phyloP scores from a whole-genome alignment of 1,284 basidiomycete genomes.

The Cryptococcus maquisensis region DNA sequence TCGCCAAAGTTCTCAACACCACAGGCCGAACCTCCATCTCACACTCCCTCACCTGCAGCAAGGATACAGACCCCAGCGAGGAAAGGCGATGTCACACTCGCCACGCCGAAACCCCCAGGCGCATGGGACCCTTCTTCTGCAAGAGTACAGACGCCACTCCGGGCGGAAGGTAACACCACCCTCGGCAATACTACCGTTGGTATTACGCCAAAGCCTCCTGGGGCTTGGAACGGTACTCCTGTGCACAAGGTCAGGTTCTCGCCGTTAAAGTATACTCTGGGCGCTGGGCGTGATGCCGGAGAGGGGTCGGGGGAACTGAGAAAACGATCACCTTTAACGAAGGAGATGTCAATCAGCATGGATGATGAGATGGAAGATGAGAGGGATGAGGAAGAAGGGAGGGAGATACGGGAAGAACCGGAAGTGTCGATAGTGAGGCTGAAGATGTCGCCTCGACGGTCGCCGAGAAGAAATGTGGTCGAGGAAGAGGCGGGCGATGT shows the following conservation, averaged over 20 bases:
- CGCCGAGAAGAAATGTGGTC: not conserved
- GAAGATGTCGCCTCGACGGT: slow-evolving; percentile 15
- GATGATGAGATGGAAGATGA: not conserved
- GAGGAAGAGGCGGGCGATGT: slow-evolving; percentile 4
- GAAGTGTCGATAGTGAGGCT: slow-evolving; percentile 28
- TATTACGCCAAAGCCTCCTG: slow-evolving; percentile 23
- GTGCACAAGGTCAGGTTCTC: not conserved
- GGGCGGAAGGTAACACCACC: not conserved
- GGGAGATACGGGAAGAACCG: not conserved
- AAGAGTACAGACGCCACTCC: not conserved
- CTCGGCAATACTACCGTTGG: not conserved
- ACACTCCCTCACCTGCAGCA: not conserved
- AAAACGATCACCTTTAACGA: not conserved
- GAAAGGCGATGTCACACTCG: slow-evolving; percentile 1
- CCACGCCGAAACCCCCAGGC: not conserved
- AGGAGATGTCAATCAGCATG: not conserved
- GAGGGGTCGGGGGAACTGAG: too few species aligned
- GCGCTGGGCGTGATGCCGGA: not conserved
- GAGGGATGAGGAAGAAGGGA: not conserved
- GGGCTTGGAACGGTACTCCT: slow-evolving; percentile 18
- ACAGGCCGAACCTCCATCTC: not conserved
- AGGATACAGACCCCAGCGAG: too few species aligned
- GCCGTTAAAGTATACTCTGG: slow-evolving; percentile 1
- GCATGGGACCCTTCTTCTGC: slow-evolving; percentile 1
- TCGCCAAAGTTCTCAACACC: not conserved